Conservation (phyloP, 768 basidiomycete genomes). For the Serendipita sp. region DNA sequence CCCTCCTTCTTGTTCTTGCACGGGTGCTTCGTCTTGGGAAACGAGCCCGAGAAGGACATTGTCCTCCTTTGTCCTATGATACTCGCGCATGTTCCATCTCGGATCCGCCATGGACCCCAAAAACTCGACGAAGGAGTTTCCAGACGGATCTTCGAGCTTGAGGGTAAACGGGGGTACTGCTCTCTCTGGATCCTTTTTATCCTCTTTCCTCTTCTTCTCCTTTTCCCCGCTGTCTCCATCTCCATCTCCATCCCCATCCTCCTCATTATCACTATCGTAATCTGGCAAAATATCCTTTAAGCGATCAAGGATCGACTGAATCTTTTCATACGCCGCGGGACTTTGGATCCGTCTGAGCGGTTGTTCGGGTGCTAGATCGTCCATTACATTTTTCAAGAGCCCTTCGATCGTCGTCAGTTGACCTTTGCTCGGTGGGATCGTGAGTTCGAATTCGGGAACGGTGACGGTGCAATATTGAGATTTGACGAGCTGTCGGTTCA, state of each 20-base stretch:
- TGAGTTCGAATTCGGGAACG: slow-evolving; percentile 80
- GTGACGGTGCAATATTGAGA: slow-evolving; percentile 63
- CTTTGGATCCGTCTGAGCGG: slow-evolving; percentile 69
- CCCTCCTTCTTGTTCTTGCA: slow-evolving; percentile 12
- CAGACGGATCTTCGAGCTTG: slow-evolving; percentile 79
- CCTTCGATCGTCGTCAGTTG: slow-evolving; percentile 97
- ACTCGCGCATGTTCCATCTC: slow-evolving; percentile 79
- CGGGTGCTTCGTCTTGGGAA: slow-evolving; percentile 26
- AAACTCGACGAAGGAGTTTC: slow-evolving; percentile 95
- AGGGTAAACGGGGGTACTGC: slow-evolving; percentile 65
- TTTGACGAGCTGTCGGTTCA: slow-evolving; percentile 87
- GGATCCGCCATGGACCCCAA: slow-evolving; percentile 73
- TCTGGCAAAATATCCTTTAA: slow-evolving; percentile 49
- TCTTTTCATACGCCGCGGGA: slow-evolving; percentile 49
- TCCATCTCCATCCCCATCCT: slow-evolving; percentile 21
- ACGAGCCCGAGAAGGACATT: slow-evolving; percentile 65
- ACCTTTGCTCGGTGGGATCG: slow-evolving; percentile 75
- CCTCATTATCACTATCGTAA: slow-evolving; percentile 31
- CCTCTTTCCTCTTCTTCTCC: slow-evolving; percentile 18
- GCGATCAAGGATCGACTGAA: slow-evolving; percentile 55
- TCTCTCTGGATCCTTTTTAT: slow-evolving; percentile 25
- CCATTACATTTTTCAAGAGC: slow-evolving; percentile 61
- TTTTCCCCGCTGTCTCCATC: slow-evolving; percentile 15
- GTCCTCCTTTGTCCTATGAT: slow-evolving; percentile 62
- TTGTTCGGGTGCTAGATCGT: slow-evolving; percentile 69